Base-by-base conservation (phyloP, 106 monocot species). In the Acorus gramineus region DNA sequence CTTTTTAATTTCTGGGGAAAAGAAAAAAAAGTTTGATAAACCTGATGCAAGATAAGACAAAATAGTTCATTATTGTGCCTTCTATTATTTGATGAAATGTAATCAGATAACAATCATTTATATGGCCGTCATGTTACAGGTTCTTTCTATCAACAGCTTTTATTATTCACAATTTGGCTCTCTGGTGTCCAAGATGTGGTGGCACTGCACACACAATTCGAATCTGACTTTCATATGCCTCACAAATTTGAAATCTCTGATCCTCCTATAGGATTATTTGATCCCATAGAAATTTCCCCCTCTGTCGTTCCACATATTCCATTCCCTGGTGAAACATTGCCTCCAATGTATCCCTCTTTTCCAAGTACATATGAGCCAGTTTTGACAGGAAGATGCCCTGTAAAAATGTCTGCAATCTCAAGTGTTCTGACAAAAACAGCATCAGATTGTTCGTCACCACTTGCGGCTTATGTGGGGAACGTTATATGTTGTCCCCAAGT, bases 401-500 rank as follows among this genome's bases (percentile, higher is more conserved):
- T 81, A 60, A 98, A 92, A 44, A 91, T 98, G 61, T 85, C 96
- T 67, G 72, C 74, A 12, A 82, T 98, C 28, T 87, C 87, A 57
- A 69, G 51, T 71, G 77, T 88, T 52, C 59, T 98, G 63, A 85
- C 83, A 44, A 91, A 83, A 68, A 91, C 96, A 8, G 87, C 96
- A 60, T 88, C 75, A 46, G 96, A 98, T 75, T 98, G 96, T 69
- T 98, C 91, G 44, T 81, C 85, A 44, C 96, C 96, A 47, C 77
- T 98, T 62, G 91, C 96, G 47, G 44, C 74, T 69, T 70, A 91
- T 7, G 88, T 91, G 70, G 96, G 87, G 28, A 82, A 91, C 71
- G 96, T 85, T 11, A 91, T 98, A 62, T 98, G 96, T 71, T 98
- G 96, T 56, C 96, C 96, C 65, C 96, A 98, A 69, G 78, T 98